Base-by-base conservation (phyloP, 345 rosid species). In the sweet orange (Citrus sinensis) region DNA sequence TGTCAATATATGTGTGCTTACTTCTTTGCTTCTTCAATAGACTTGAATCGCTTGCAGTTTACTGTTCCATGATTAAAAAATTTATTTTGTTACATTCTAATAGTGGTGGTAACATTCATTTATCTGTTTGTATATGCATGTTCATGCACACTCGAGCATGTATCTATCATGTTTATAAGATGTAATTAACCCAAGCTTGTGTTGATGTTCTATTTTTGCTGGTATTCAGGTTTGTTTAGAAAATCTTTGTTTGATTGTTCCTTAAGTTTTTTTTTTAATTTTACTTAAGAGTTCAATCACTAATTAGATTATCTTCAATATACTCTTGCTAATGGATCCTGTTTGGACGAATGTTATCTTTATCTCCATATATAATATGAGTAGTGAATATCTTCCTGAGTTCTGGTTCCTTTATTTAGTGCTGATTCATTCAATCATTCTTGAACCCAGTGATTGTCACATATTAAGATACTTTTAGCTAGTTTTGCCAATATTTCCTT, bases 401-500 rank as follows among this genome's bases (percentile, higher is more conserved):
- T 17, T 74, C 25, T 19, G 37, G 37, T 74, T 74, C 24, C 49
- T 37, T 14, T 17, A 24, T 74, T 56, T 56, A 11, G 29, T 70
- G 60, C 59, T 68, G 32, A 29, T 35, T 34, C 54, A 42, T 69
- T 69, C 58, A 9, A 13, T 14, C 30, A 62, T 54, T 54, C 46
- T 63, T 30, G 40, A 46, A 20, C 40, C 7, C 19, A 6, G 60
- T 64, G 62, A 30, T 75, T 65, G 49, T 32, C 16, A n/a, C 27
- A 34, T 29, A 11, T 68, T 32, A 62, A 75, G 71, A 65, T 22
- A 19, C 40, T 49, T 75, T 49, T 58, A 49, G 51, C 29, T 69
- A 71, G 64, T n/a, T 78, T 40, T 76, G 16, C 55, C 14, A 27
- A 60, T 24, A 64, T 76, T 51, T 76, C 55, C 32, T 76, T 71